A percentile compares a stretch with the other conserved stretches of the same genome.
Conservation (phyloP, 495 filamentous ascomycete species). For the Penicillium fimorum region DNA sequence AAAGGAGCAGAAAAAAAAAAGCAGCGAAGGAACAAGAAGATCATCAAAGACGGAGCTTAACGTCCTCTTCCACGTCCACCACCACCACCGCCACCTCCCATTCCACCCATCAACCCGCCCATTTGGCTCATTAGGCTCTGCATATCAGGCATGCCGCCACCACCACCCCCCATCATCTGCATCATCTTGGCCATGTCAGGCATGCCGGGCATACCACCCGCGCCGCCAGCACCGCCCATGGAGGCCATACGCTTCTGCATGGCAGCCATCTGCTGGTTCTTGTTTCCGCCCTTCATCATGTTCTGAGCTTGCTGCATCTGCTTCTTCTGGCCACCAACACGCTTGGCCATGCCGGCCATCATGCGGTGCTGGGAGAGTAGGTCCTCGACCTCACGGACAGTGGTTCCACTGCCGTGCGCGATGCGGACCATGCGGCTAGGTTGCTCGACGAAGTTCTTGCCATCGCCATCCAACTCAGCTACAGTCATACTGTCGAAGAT, state of each 20-base stretch:
- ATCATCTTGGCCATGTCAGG: slow-evolving; percentile 76
- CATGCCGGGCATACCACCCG: slow-evolving; percentile 46
- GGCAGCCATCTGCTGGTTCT: slow-evolving; percentile 89
- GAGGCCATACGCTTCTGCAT: slow-evolving; percentile 94
- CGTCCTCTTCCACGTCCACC: slow-evolving; percentile 42
- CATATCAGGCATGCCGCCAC: slow-evolving; percentile 63
- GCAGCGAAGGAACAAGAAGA: slow-evolving; percentile 1
- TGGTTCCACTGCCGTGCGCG: slow-evolving; percentile 83
- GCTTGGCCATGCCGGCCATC: slow-evolving; percentile 99
- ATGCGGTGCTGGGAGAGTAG: slow-evolving; percentile 95
- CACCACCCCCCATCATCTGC: slow-evolving; percentile 62
- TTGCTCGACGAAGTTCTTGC: slow-evolving; percentile 89
- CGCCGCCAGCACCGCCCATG: slow-evolving; percentile 71
- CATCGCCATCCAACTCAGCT: slow-evolving; percentile 91
- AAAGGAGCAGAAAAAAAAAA: slow-evolving; percentile 5
- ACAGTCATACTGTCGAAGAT: slow-evolving; percentile 98
- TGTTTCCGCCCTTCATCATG: slow-evolving; percentile 83
- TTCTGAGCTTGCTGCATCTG: slow-evolving; percentile 94
- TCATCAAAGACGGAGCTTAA: slow-evolving; percentile 19
- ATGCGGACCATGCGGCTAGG: slow-evolving; percentile 93
- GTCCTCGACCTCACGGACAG: slow-evolving; percentile 93
- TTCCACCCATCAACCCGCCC: slow-evolving; percentile 65
- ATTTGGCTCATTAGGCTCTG: slow-evolving; percentile 84
- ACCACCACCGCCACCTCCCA: slow-evolving; percentile 37
- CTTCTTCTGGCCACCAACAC: slow-evolving; percentile 93